Percentiles rank a stretch among this genome's conserved stretches.
These are phyloP conservation scores for Penicillium roqueforti DNA, from an alignment of 495 filamentous ascomycete genomes.

Conservation along the genomic window DNA sequence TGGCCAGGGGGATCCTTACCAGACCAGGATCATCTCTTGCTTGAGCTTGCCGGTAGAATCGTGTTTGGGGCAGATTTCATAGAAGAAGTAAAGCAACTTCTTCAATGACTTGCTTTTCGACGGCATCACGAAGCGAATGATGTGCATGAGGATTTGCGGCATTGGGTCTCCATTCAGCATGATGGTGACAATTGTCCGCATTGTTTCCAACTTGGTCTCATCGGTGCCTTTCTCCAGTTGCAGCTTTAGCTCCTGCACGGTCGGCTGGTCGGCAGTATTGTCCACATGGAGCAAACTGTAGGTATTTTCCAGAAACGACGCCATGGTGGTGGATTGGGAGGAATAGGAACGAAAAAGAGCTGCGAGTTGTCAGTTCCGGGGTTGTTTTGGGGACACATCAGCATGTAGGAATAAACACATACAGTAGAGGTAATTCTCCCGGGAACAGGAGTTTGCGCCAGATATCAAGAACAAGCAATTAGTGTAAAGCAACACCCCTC, in stretches of 20 bases:
- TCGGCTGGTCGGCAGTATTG: conserved; percentile 88
- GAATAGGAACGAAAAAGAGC: conserved; percentile 32
- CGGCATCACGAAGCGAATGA: conserved; percentile 99
- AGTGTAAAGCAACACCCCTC: conserved; percentile 41
- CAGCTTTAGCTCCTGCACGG: conserved; percentile 81
- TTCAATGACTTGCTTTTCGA: conserved; percentile 95
- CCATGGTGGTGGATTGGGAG: conserved; percentile 61
- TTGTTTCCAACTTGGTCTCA: conserved; percentile 95
- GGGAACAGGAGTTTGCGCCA: conserved; percentile 15
- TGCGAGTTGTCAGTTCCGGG: conserved; percentile 39
- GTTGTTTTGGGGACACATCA: conserved; percentile 35
- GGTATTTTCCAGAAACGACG: conserved; percentile 85
- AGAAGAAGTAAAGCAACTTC: conserved; percentile 98
- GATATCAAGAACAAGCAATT: conserved; percentile 26
- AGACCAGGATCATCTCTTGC: conserved; percentile 99
- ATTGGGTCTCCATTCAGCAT: conserved; percentile 99
- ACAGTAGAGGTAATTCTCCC: conserved; percentile 32
- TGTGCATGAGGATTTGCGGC: conserved; percentile 95
- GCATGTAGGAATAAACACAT: conserved; percentile 15
- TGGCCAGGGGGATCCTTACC: conserved; percentile 54
- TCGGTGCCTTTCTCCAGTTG: conserved; percentile 97
- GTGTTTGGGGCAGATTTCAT: conserved; percentile 96
- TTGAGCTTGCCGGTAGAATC: conserved; percentile 89
- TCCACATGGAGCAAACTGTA: conserved; percentile 96
- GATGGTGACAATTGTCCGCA: conserved; percentile 94